Evolutionary conservation across 1,284 basidiomycete genomes (phyloP), one percentile per base, ranked within the genome.

Genomic region (Pyrrhoderma noxium): DNA sequence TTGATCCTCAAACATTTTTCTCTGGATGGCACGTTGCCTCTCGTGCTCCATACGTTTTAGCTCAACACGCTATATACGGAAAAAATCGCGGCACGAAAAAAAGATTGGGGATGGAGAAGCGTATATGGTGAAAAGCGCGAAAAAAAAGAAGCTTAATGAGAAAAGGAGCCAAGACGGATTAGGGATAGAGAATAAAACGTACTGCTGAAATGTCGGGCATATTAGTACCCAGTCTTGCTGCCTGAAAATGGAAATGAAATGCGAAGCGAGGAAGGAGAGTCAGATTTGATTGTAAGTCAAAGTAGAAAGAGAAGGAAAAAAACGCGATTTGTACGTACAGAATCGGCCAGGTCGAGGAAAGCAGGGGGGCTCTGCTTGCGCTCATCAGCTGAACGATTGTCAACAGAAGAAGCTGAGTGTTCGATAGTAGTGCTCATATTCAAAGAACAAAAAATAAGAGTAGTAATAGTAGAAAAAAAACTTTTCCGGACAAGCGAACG

Each of bases 1-100:
- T 69, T 95, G 90, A 60, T 93, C 89, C 67, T 94, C 93, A 65
- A 96, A 95, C 61, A 89, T 71, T 67, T 85, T 88, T 63, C 91
- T 83, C 67, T 95, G 93, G 51, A 89, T 68, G 42, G 72, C 71
- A 58, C 92, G 88, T 69, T 92, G 89, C 51, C 86, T 62, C 35
- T 55, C 53, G 65, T 95, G 90, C 67, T 94, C 90, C 58, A 89
- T 71, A 61, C 91, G 87, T 67, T 93, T 95, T 62, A 91, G 74
- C 67, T 93, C 89, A 57, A 93, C 82, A 58, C 88, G 86, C 88
- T 94, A 68, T 80, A 7, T 18, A 40, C 38, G 38, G n/a, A 40
- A 16, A 16, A 40, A n/a, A 40, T 14, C 38, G 21, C n/a, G 38
- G n/a, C n/a, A n/a, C n/a, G n/a, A n/a, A n/a, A n/a, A 7, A 18